Percentiles rank a stretch among this genome's conserved stretches.
Evolutionary conservation across 1,284 basidiomycete genomes (phyloP).

Genomic region (Tilletia walkeri): DNA sequence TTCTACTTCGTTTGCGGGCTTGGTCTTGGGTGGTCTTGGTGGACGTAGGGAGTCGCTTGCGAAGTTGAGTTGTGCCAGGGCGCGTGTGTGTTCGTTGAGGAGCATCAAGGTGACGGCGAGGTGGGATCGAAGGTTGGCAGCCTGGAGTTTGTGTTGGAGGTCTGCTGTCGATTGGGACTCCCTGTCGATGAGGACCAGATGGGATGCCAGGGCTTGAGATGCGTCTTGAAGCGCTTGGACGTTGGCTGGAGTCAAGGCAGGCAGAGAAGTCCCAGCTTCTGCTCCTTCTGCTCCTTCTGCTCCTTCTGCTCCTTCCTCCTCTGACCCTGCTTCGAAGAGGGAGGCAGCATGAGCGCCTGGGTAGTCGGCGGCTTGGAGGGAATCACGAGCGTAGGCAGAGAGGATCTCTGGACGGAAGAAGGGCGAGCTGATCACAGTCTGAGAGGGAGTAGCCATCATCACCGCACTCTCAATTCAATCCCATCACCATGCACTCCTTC

Average conservation of each 20-base stretch:
- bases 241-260: slow-evolving; percentile 6
- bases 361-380: slow-evolving; percentile 6
- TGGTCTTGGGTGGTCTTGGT: not conserved
- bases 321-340: not conserved
- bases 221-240: not conserved
- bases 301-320: not conserved
- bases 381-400: slow-evolving; percentile 6
- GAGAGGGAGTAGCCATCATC: not conserved
- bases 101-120: slow-evolving; percentile 4
- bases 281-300: not conserved
- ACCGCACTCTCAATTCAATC: too few relatives aligned
- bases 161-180: not conserved
- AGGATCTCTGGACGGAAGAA: slow-evolving; percentile 3
- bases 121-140: not conserved
- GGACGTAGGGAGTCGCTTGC: slow-evolving; percentile 14
- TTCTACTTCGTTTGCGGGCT: not conserved
- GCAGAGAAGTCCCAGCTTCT: too few relatives aligned
- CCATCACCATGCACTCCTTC: too few relatives aligned
- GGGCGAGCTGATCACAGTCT: slow-evolving; percentile 3
- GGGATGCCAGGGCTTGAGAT: not conserved
- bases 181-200: slow-evolving; percentile 8
- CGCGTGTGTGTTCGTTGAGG: not conserved
- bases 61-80: not conserved
- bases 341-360: not conserved
- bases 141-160: not conserved